Evolutionary conservation across 2,329 filamentous ascomycete species (phyloP), one percentile per base, ranked within the genome.

Genomic region (Paracamarosporium sp.): DNA sequence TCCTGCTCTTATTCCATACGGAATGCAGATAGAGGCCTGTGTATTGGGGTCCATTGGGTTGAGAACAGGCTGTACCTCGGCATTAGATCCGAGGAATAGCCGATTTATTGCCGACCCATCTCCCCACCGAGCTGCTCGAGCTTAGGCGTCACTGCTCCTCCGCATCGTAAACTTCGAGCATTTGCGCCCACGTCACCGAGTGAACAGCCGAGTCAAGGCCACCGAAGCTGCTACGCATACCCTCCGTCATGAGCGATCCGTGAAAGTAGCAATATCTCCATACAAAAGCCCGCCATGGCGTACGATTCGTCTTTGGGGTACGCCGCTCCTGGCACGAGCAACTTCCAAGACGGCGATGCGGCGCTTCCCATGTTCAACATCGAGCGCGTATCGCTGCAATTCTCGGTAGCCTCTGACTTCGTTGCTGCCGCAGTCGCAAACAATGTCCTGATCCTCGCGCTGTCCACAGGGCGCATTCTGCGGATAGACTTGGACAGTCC

Each of bases 371-470:
- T 99, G 79, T 99, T 99, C 82, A 91, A 95, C 74, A 88, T 98
- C 73, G 91, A 97, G 79, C 88, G 87, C 62, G 95, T 98, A 36
- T 90, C 96, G 81, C 88, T 98, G 62, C 91, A 95, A 76, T 99
- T 99, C 83, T 90, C 92, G 59, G 90, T 98, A 70, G 92, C 94
- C 1, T 93, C 94, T 64, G 92, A 97, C 78, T 98, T 99, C 74
- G 95, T 97, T 46, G 93, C 95, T 17, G 93, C 93, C 38, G 93
- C 97, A 78, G 94, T 98, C 55, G 93, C 94, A 63, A 98, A 99
- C 79, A 97, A 99, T 82, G 93, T 98, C 60, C 85, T 99, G 56
- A 88, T 98, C 22, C 83, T 99, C 50, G 95, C 95, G 38, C 85
- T 99, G 35, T 94, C 93, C 5, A 97, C 94, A 57, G 92, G 93